Percentiles rank a stretch among this genome's conserved stretches.
Evolutionary conservation across 2,329 filamentous ascomycete species (phyloP).

Genomic region (Cytospora piceae): DNA sequence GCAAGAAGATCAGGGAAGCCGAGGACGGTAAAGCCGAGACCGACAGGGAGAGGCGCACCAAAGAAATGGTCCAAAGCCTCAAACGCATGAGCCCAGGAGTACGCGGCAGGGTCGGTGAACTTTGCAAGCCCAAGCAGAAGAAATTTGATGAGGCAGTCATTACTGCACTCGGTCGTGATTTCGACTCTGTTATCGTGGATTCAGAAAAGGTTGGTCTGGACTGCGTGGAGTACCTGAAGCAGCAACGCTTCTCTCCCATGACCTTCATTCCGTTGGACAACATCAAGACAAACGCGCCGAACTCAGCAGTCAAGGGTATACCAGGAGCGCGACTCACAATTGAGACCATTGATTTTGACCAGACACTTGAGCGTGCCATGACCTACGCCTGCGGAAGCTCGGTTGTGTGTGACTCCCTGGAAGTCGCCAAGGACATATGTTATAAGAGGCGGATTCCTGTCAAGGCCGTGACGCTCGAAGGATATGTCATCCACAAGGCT

Average conservation of each 20-base stretch:
- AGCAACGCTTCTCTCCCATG: conserved; percentile 83
- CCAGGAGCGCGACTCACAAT: conserved; percentile 86
- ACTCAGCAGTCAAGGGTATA: conserved; percentile 88
- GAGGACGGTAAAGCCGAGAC: conserved; percentile 85
- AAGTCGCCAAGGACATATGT: conserved; percentile 85
- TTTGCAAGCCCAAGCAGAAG: conserved; percentile 96
- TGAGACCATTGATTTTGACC: conserved; percentile 93
- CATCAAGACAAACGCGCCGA: conserved; percentile 90
- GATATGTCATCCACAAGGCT: conserved; percentile 95
- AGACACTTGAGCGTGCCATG: conserved; percentile 86
- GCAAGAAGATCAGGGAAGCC: conserved; percentile 80
- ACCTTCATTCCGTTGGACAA: conserved; percentile 97
- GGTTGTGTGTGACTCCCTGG: conserved; percentile 87
- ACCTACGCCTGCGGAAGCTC: conserved; percentile 93
- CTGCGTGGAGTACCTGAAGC: conserved; percentile 92
- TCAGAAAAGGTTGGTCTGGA: conserved; percentile 92
- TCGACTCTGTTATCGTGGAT: conserved; percentile 93
- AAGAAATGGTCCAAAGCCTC: conserved; percentile 82
- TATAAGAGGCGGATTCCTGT: conserved; percentile 84
- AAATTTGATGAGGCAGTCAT: conserved; percentile 94
- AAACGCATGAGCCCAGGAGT: conserved; percentile 93
- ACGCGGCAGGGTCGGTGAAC: conserved; percentile 83
- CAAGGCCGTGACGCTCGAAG: conserved; percentile 92
- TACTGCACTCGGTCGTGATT: conserved; percentile 88
- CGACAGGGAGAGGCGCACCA: conserved; percentile 76